Evolutionary conservation across 345 rosid species (phyloP).

Genomic region (Erysimum cheiranthoides): DNA sequence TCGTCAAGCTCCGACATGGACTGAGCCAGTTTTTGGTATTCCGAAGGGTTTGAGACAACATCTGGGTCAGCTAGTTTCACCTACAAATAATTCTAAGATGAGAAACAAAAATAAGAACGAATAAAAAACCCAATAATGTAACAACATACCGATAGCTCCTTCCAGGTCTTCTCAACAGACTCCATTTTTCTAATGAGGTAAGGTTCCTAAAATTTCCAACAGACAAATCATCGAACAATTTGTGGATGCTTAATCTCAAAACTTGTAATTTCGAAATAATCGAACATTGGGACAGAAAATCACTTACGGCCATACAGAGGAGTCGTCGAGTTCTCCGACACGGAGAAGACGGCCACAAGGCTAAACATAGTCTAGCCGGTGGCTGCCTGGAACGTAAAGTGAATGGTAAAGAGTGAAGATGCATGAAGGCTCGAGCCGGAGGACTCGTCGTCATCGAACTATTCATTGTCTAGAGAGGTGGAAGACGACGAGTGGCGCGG

Average conservation of each 20-base stretch:
- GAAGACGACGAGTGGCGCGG: constrained; percentile 35
- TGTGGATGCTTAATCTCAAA: neutral
- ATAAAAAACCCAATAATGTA: neutral
- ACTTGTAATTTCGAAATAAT: neutral
- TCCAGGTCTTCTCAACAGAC: constrained; percentile 97
- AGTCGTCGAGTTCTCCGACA: constrained; percentile 52
- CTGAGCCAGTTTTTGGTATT: constrained; percentile 89
- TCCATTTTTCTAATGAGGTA: constrained; percentile 79
- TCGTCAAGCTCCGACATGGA: constrained; percentile 89
- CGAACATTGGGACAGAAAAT: neutral
- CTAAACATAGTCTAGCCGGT: constrained; percentile 35
- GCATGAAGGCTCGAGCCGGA: constrained; percentile 49
- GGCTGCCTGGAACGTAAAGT: constrained; percentile 33
- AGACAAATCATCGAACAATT: constrained; percentile 5
- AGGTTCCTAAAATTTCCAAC: constrained; percentile 65
- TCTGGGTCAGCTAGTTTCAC: constrained; percentile 93
- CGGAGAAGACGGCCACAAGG: constrained; percentile 45
- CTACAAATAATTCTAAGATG: constrained; percentile 44
- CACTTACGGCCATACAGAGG: constrained; percentile 88
- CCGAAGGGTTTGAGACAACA: constrained; percentile 74
- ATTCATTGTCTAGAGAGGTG: constrained; percentile 42
- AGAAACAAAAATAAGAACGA: too few species aligned
- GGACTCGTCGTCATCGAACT: constrained; percentile 53
- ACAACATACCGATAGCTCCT: constrained; percentile 76
- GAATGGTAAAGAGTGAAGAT: constrained; percentile 36